phyloP scores from a whole-genome alignment of 768 basidiomycete genomes.

The Suillus sp. region DNA sequence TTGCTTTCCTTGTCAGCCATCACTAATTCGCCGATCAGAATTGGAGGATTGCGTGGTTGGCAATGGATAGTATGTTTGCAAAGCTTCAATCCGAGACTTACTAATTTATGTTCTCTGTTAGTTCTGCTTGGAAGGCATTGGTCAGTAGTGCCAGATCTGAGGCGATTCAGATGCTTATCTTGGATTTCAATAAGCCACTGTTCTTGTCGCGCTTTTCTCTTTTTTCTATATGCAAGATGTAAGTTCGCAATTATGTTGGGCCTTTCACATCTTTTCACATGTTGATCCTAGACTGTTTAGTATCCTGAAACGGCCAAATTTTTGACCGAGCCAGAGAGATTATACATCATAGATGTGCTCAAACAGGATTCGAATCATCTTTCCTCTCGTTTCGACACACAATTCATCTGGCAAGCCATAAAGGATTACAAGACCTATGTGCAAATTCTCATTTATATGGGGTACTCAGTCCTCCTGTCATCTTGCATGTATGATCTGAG shows the following conservation, averaged over 20 bases:
- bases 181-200: constrained; percentile 20
- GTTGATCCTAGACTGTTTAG: constrained; percentile 24
- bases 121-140: constrained; percentile 36
- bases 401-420: constrained; percentile 52
- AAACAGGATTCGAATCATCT: constrained; percentile 47
- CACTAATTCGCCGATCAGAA: background rate
- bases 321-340: constrained; percentile 47
- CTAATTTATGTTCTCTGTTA: constrained; percentile 10
- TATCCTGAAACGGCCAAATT: constrained; percentile 63
- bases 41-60: constrained; percentile 37
- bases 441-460: constrained; percentile 41
- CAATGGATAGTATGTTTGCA: constrained; percentile 37
- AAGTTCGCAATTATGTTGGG: constrained; percentile 16
- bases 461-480: constrained; percentile 32
- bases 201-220: constrained; percentile 21
- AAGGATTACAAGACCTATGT: constrained; percentile 45
- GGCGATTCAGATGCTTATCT: background rate
- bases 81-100: background rate
- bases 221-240: constrained; percentile 61
- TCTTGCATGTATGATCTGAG: background rate
- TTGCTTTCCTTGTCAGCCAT: constrained; percentile 20
- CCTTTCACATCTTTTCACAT: background rate
- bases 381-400: constrained; percentile 44
- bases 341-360: constrained; percentile 40
- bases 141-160: constrained; percentile 17